A percentile compares a stretch with the other conserved stretches of the same genome.
Conservation (phyloP, 257 asterid species). For the Ehretia macrophylla region DNA sequence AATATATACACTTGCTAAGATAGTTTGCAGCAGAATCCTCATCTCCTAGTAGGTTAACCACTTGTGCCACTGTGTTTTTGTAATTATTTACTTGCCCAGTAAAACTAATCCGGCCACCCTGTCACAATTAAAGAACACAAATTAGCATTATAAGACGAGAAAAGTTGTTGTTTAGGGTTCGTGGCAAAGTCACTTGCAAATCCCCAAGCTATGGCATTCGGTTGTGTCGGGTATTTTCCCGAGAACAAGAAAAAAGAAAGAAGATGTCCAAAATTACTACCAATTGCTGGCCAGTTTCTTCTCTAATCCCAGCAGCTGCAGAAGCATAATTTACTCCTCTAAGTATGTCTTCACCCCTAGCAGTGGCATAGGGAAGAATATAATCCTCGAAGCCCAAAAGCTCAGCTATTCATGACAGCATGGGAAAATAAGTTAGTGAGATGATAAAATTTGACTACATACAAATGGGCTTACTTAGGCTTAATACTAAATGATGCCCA, state of each 20-base stretch:
- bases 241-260: too few species aligned
- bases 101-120: conserved; percentile 71
- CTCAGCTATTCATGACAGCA: conserved; percentile 39
- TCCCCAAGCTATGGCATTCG: too few species aligned
- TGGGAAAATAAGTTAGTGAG: neutral
- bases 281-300: conserved; percentile 79
- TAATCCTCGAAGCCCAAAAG: conserved; percentile 56
- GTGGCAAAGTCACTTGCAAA: too few species aligned
- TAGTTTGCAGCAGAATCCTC: conserved; percentile 32
- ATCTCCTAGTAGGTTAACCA: conserved; percentile 38
- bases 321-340: conserved; percentile 80
- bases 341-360: conserved; percentile 54
- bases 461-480: too few species aligned
- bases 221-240: too few species aligned
- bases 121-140: neutral
- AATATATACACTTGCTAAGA: conserved; percentile 35
- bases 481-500: too few species aligned
- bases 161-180: neutral
- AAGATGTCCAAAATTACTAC: too few species aligned
- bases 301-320: conserved; percentile 83
- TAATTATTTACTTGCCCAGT: conserved; percentile 64
- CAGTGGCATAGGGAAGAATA: conserved; percentile 53
- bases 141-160: neutral
- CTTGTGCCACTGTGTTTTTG: conserved; percentile 63
- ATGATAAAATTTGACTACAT: neutral